A percentile compares a stretch with the other conserved stretches of the same genome.
Conservation (phyloP, 192 early-diverging fungal species). For the Linderina pennispora region DNA sequence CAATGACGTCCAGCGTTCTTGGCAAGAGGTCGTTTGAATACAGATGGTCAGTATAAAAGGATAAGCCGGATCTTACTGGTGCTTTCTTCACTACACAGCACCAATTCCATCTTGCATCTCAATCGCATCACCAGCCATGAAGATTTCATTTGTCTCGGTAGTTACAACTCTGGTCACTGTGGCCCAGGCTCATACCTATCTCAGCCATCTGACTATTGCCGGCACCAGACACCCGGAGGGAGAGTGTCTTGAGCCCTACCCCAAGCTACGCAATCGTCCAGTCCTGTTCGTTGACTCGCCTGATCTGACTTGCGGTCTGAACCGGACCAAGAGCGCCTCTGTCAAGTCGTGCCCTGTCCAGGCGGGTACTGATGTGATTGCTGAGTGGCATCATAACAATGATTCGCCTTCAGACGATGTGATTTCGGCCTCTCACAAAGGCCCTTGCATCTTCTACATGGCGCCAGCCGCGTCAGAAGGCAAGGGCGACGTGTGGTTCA, state of each 20-base stretch:
- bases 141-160: neutral
- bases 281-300: neutral
- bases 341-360: neutral
- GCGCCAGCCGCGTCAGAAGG: neutral
- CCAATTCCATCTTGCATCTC: too few relatives aligned
- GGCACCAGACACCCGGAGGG: neutral
- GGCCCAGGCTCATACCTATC: neutral
- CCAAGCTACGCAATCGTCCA: neutral
- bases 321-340: neutral
- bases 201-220: neutral
- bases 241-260: neutral
- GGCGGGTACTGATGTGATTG: neutral
- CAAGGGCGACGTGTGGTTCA: conserved; percentile 1
- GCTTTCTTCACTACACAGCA: too few relatives aligned
- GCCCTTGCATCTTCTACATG: conserved; percentile 1
- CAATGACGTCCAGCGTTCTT: too few relatives aligned
- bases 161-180: neutral
- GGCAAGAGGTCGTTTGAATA: too few relatives aligned
- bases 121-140: neutral
- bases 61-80: too few relatives aligned
- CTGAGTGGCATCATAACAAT: neutral
- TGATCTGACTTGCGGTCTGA: neutral
- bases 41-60: too few relatives aligned
- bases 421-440: neutral
- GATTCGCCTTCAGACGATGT: neutral